Conservation (phyloP, 495 filamentous ascomycete species). For the Aspergillus biplanus region DNA sequence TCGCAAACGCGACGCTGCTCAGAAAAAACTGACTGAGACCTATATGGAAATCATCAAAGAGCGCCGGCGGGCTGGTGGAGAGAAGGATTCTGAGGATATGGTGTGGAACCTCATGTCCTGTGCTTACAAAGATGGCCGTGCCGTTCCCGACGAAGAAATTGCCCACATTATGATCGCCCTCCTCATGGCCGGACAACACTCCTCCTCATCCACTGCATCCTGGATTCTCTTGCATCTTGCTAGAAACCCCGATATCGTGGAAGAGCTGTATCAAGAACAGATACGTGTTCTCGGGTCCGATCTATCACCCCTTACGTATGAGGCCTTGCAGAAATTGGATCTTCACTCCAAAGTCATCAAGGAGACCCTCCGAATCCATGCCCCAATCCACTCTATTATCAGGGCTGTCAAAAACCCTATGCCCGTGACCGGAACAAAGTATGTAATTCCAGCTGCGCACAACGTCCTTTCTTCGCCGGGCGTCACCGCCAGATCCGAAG, state of each 20-base stretch:
- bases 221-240: constrained; percentile 85
- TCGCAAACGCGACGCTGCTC: constrained; percentile 60
- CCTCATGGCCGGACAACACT: constrained; percentile 89
- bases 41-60: constrained; percentile 64
- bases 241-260: constrained; percentile 69
- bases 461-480: constrained; percentile 54
- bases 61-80: constrained; percentile 49
- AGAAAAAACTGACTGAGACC: constrained; percentile 57
- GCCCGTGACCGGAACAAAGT: constrained; percentile 48
- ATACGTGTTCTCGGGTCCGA: constrained; percentile 58
- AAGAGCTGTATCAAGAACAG: constrained; percentile 79
- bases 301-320: constrained; percentile 66
- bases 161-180: constrained; percentile 93
- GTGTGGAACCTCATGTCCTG: constrained; percentile 79
- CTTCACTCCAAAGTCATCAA: constrained; percentile 73
- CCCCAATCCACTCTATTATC: constrained; percentile 68
- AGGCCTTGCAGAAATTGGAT: constrained; percentile 69
- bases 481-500: constrained; percentile 46
- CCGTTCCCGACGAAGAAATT: constrained; percentile 76
- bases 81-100: constrained; percentile 64
- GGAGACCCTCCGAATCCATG: constrained; percentile 79
- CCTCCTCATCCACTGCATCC: constrained; percentile 75
- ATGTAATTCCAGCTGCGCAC: constrained; percentile 52
- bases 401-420: constrained; percentile 64
- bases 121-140: constrained; percentile 72